These are phyloP conservation scores for Samsoniella hepiali DNA, from an alignment of 2,329 filamentous ascomycete species.

Conservation along the genomic window DNA sequence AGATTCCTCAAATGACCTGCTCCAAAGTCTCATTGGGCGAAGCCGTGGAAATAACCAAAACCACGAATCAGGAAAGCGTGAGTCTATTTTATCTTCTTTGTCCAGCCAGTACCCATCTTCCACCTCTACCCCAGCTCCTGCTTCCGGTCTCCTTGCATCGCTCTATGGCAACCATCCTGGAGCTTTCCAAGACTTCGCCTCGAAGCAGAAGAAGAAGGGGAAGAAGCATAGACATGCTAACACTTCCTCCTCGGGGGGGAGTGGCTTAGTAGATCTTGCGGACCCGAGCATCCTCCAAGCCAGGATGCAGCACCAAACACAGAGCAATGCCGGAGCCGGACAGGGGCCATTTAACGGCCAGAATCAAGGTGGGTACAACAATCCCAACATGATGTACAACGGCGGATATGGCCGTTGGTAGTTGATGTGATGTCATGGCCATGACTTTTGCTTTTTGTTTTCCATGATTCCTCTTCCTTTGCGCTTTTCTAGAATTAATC, in stretches of 20 bases:
- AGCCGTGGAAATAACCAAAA: conserved; percentile 65
- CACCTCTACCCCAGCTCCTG: conserved; percentile 80
- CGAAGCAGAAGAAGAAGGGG: conserved; percentile 99
- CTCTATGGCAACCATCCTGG: conserved; percentile 85
- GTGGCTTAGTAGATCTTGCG: conserved; percentile 99
- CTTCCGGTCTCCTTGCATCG: conserved; percentile 85
- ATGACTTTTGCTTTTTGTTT: conserved; percentile 22
- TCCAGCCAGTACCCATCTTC: conserved; percentile 82
- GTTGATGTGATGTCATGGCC: conserved; percentile 24
- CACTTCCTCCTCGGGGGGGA: conserved; percentile 99
- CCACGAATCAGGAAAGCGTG: conserved; percentile 92
- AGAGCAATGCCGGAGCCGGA: conserved; percentile 78
- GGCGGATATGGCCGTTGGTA: conserved; percentile 69
- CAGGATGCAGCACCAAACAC: conserved; percentile 85
- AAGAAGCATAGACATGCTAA: conserved; percentile 99
- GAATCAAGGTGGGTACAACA: conserved; percentile 91
- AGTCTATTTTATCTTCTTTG: conserved; percentile 94
- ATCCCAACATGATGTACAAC: conserved; percentile 77
- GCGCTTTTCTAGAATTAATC: conserved; percentile 23
- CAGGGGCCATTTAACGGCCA: conserved; percentile 87
- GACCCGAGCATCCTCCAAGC: conserved; percentile 99
- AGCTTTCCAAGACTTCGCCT: conserved; percentile 85
- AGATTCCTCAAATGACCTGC: conserved; percentile 61
- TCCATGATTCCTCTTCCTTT: conserved; percentile 23
- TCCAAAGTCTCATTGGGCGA: conserved; percentile 77